Percentiles rank a stretch among this genome's conserved stretches.
Conservation (phyloP, 495 filamentous ascomycete species). For the Tuber indicum region DNA sequence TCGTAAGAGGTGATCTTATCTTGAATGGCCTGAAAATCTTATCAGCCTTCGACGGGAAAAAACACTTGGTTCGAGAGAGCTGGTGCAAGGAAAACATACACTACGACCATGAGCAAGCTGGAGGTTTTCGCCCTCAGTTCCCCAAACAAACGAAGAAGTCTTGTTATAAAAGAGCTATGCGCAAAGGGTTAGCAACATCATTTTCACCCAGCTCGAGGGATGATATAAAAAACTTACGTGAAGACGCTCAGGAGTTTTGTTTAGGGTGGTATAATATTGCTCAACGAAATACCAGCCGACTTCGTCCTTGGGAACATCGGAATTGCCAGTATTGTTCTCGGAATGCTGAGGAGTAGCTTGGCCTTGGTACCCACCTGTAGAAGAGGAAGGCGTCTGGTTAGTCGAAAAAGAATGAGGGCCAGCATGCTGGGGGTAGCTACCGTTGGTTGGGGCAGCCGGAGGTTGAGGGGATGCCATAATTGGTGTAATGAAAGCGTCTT, state of each 20-base stretch:
- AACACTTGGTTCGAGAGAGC: constrained; percentile 7
- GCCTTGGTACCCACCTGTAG: constrained; percentile 28
- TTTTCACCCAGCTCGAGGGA: not conserved
- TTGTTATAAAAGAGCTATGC: constrained; percentile 72
- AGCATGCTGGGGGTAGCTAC: constrained; percentile 39
- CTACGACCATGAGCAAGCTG: constrained; percentile 74
- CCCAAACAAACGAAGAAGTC: constrained; percentile 73
- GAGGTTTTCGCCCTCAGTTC: constrained; percentile 78
- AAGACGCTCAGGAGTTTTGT: constrained; percentile 86
- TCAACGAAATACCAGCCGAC: constrained; percentile 99
- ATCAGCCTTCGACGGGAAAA: not conserved
- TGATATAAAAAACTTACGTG: constrained; percentile 54
- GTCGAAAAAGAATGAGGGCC: constrained; percentile 34
- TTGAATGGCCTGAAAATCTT: constrained; percentile 64
- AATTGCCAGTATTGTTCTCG: constrained; percentile 9
- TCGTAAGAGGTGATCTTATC: constrained; percentile 87
- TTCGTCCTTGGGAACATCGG: constrained; percentile 62
- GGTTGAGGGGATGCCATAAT: constrained; percentile 37
- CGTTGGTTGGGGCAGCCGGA: constrained; percentile 31
- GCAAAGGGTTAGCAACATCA: constrained; percentile 27
- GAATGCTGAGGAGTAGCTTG: constrained; percentile 21
- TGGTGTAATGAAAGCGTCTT: constrained; percentile 6
- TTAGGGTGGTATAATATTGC: constrained; percentile 96
- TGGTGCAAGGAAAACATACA: constrained; percentile 51
- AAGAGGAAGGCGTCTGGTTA: constrained; percentile 25